Evolutionary conservation across 257 asterid genomes (phyloP).

Genomic region (Verbena officinalis): DNA sequence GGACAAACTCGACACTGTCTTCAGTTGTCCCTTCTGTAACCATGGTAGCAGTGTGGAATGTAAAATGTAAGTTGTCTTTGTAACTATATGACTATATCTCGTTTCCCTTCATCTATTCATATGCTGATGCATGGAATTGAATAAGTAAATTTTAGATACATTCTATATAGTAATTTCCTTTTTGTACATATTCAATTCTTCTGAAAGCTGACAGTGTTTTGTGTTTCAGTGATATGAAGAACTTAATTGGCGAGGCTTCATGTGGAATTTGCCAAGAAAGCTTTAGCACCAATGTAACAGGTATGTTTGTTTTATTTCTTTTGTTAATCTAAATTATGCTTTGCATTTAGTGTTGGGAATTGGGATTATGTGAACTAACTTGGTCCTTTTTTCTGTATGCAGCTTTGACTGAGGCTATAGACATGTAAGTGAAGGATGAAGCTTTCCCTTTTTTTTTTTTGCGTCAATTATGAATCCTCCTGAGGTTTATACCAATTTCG

Average conservation of each 20-base stretch:
- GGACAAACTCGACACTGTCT: slow-evolving; percentile 97
- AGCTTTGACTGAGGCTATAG: slow-evolving; percentile 73
- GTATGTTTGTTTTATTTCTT: slow-evolving; percentile 15
- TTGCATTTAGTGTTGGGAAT: not conserved
- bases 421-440: slow-evolving; percentile 47
- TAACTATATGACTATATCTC: not conserved
- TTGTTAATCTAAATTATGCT: no score
- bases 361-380: slow-evolving; percentile 18
- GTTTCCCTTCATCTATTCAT: not conserved
- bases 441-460: not conserved
- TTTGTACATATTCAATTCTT: not conserved
- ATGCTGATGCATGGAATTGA: not conserved
- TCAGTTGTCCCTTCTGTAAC: slow-evolving; percentile 95
- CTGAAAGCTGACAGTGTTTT: not conserved
- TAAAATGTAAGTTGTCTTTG: slow-evolving; percentile 55
- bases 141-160: not conserved
- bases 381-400: slow-evolving; percentile 27
- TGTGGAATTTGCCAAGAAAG: slow-evolving; percentile 68
- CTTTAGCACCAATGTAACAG: slow-evolving; percentile 67
- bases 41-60: slow-evolving; percentile 95
- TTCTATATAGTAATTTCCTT: not conserved
- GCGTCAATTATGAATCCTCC: no score
- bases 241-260: slow-evolving; percentile 63
- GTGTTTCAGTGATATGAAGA: slow-evolving; percentile 64
- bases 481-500: no score